phyloP scores from a whole-genome alignment of 1,284 basidiomycete species.

The Fomitopsis schrenkii region DNA sequence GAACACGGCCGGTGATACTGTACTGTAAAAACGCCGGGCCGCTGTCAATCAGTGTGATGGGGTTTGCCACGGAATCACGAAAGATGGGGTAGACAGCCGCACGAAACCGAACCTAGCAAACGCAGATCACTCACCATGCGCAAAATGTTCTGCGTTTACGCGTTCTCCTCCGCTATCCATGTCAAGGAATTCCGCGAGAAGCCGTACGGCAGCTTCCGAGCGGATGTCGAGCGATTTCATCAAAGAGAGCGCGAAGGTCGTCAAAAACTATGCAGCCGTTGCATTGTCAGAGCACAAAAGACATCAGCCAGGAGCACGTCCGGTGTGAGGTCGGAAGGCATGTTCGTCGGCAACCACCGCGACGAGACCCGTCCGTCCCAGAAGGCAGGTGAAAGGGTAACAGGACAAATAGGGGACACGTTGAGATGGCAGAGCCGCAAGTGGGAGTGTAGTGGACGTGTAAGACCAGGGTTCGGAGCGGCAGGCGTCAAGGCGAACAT shows the following conservation, averaged over 20 bases:
- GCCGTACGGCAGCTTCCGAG: conserved; percentile 77
- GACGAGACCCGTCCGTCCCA: neutral
- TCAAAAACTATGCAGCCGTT: conserved; percentile 51
- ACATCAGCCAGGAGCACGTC: neutral
- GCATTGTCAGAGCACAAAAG: neutral
- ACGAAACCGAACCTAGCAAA: neutral
- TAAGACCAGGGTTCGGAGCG: neutral
- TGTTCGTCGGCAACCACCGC: neutral
- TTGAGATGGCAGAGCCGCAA: neutral
- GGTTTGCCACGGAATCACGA: neutral
- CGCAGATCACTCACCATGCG: conserved; percentile 58
- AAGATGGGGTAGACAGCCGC: neutral
- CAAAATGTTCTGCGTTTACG: conserved; percentile 82
- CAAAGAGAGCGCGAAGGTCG: conserved; percentile 77
- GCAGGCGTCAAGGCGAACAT: neutral
- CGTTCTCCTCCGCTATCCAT: conserved; percentile 58
- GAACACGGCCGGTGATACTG: neutral
- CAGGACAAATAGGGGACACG: neutral
- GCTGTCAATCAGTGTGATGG: neutral
- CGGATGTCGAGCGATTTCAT: conserved; percentile 88
- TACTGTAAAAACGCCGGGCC: neutral
- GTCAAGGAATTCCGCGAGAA: conserved; percentile 83
- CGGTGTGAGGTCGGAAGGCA: too few species aligned
- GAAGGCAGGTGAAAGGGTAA: neutral
- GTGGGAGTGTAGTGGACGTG: neutral